Percentiles rank a stretch among this genome's conserved stretches.
phyloP scores from a whole-genome alignment of 2,329 filamentous ascomycete genomes.

The Fusarium acutatum region DNA sequence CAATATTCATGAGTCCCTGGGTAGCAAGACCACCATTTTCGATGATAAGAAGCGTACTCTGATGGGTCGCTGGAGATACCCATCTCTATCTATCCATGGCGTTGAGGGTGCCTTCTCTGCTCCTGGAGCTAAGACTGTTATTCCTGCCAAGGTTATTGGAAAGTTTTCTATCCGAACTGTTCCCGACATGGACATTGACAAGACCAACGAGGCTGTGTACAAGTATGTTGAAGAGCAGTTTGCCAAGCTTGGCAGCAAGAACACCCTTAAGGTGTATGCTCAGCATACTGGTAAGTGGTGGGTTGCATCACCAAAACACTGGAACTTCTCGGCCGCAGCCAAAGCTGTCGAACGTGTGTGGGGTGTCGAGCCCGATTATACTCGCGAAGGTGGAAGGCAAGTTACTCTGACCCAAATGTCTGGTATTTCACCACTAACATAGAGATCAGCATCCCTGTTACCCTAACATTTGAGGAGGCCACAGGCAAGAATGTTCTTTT shows the following conservation, averaged over 20 bases:
- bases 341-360: slow-evolving; percentile 98
- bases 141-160: slow-evolving; percentile 95
- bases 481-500: slow-evolving; percentile 97
- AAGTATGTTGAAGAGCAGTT: slow-evolving; percentile 86
- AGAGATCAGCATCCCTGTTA: slow-evolving; percentile 83
- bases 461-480: slow-evolving; percentile 95
- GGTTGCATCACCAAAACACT: slow-evolving; percentile 97
- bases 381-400: slow-evolving; percentile 90
- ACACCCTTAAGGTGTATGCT: slow-evolving; percentile 81
- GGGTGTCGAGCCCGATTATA: slow-evolving; percentile 92
- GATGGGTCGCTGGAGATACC: slow-evolving; percentile 96
- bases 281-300: slow-evolving; percentile 98
- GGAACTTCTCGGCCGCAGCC: slow-evolving; percentile 94
- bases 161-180: slow-evolving; percentile 99
- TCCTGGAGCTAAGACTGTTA: slow-evolving; percentile 96
- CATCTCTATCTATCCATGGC: slow-evolving; percentile 92
- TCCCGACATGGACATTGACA: slow-evolving; percentile 93
- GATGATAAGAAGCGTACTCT: slow-evolving; percentile 90
- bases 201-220: slow-evolving; percentile 86
- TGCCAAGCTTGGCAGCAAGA: slow-evolving; percentile 89
- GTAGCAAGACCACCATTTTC: slow-evolving; percentile 86
- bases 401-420: slow-evolving; percentile 37
- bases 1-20: slow-evolving; percentile 89
- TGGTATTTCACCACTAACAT: slow-evolving; percentile 21
- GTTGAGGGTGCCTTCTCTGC: slow-evolving; percentile 94